Percentiles rank a stretch among this genome's conserved stretches.
phyloP scores from a whole-genome alignment of 2,329 filamentous ascomycete species.

The Trichocomaceae sp. region DNA sequence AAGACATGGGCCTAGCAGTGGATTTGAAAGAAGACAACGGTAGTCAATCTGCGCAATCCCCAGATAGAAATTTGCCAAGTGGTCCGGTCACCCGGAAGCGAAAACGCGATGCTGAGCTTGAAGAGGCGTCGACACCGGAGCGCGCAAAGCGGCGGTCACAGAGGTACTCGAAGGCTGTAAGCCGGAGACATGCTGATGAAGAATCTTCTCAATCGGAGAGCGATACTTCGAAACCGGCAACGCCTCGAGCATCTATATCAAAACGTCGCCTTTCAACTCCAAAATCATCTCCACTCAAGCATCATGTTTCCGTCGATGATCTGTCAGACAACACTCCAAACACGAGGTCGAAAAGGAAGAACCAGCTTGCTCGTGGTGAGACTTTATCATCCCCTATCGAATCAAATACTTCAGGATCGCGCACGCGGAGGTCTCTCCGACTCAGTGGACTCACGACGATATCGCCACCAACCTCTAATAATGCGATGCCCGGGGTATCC shows the following conservation, averaged over 20 bases:
- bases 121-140: conserved; percentile 15
- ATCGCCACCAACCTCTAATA: not conserved
- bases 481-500: not conserved
- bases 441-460: conserved; percentile 12
- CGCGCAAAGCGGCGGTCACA: conserved; percentile 27
- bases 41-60: conserved; percentile 3
- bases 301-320: conserved; percentile 5
- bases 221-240: not conserved
- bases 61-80: conserved; percentile 2
- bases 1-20: conserved; percentile 37
- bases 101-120: conserved; percentile 25
- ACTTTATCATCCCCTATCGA: conserved; percentile 5
- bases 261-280: conserved; percentile 6
- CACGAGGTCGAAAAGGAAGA: conserved; percentile 4
- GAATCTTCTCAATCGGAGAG: conserved; percentile 1
- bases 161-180: conserved; percentile 15
- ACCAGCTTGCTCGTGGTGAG: not conserved
- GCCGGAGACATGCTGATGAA: not conserved
- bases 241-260: not conserved
- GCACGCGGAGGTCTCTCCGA: conserved; percentile 12
- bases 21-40: conserved; percentile 21
- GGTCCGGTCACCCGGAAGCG: conserved; percentile 27
- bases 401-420: conserved; percentile 1
- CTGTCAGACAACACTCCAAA: not conserved
- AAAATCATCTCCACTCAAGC: conserved; percentile 8